Evolutionary conservation across 257 asterid species (phyloP).

Genomic region (Solanum piurae): DNA sequence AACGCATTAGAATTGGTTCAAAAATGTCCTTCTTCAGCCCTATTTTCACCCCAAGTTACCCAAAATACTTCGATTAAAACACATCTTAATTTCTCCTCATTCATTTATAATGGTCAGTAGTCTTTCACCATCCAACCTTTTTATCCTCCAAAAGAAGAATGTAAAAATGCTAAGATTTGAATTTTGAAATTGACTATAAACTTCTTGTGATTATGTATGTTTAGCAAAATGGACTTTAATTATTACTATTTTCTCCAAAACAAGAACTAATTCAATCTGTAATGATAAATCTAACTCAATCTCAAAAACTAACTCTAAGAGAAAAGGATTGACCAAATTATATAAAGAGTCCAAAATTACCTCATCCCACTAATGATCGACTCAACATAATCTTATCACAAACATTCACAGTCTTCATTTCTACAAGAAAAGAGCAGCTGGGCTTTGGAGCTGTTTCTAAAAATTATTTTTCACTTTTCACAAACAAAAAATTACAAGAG

Average conservation of each 20-base stretch:
- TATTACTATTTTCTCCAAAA: not conserved
- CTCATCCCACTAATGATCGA: no score
- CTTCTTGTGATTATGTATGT: not conserved
- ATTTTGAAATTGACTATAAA: not conserved
- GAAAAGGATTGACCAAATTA: no score
- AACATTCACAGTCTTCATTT: not conserved
- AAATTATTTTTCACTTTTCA: not conserved
- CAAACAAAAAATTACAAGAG: not conserved
- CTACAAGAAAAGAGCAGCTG: not conserved
- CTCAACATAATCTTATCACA: not conserved
- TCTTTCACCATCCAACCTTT: not conserved
- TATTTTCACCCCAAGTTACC: not conserved
- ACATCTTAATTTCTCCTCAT: no score
- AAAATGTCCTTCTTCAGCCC: not conserved
- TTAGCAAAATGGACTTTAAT: not conserved
- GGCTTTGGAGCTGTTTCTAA: not conserved
- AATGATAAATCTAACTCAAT: no score
- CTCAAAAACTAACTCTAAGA: no score
- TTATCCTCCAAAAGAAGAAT: not conserved
- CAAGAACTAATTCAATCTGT: not conserved
- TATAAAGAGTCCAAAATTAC: no score
- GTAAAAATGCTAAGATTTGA: not conserved
- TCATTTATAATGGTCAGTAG: not conserved
- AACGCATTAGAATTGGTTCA: no score
- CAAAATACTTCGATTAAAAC: not conserved